phyloP scores from a whole-genome alignment of 495 filamentous ascomycete genomes.

The Penicillium soppii region DNA sequence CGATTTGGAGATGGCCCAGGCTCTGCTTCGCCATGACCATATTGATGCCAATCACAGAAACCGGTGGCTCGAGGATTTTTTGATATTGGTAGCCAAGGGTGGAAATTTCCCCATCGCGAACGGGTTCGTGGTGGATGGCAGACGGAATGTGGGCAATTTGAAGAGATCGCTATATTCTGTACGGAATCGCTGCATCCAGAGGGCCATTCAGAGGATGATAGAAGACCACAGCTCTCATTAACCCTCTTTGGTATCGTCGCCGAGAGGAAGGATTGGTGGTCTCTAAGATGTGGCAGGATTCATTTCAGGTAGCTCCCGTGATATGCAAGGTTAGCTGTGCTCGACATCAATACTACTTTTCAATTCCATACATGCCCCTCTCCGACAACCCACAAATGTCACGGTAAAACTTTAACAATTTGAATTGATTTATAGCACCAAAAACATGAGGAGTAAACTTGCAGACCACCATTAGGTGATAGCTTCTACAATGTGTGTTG shows the following conservation, averaged over 20 bases:
- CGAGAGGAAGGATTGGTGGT: not conserved
- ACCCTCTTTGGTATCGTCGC: not conserved
- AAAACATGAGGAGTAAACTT: not conserved
- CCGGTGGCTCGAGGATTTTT: not conserved
- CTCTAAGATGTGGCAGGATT: not conserved
- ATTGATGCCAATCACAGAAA: slow-evolving; percentile 10
- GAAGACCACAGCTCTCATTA: not conserved
- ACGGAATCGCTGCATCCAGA: slow-evolving; percentile 1
- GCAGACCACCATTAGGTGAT: not conserved
- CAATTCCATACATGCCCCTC: too few relatives aligned
- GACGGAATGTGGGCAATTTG: not conserved
- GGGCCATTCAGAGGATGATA: not conserved
- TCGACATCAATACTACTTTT: too few relatives aligned
- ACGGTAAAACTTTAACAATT: not conserved
- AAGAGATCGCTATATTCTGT: not conserved
- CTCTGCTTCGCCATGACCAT: slow-evolving; percentile 1
- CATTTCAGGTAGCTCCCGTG: not conserved
- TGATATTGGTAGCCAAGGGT: slow-evolving; percentile 4
- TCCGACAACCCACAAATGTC: not conserved
- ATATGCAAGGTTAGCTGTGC: not conserved
- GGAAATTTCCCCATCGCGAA: not conserved
- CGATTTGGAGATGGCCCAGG: slow-evolving; percentile 7
- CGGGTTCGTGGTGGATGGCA: not conserved
- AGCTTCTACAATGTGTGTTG: not conserved
- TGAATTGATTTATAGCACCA: not conserved